Evolutionary conservation across 2,329 filamentous ascomycete genomes (phyloP), one percentile per base, ranked within the genome.

Genomic region (Botrytis aclada): DNA sequence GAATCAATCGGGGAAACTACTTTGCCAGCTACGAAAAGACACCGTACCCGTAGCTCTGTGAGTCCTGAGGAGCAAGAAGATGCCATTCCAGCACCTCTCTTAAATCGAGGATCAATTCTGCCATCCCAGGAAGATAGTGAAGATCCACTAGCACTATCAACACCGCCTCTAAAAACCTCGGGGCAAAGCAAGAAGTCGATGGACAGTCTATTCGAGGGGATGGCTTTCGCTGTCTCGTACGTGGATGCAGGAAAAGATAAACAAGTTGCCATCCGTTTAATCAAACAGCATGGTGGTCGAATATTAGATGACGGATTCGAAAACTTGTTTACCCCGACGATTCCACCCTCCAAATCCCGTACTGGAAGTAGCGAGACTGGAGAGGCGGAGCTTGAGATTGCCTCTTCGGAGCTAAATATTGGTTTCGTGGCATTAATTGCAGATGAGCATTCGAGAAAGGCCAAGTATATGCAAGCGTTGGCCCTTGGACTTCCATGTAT

Each of bases 391-490:
- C 82, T 96, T 29, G 84, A 81, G 1, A 85, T 97, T 0, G 88
- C 84, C 2, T 76, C 84, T 18, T 81, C 84, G 34, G 87, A 87
- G 34, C 79, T 83, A 51, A 83, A 86, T 2, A 84, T 90, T 1
- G 91, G 93, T 0, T 98, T 99, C 79, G 90, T 93, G 0, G 95
- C 94, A 6, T 84, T 98, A 22, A 93, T 99, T 74, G 92, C 95
- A 0, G 93, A 98, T 79, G 88, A 89, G 7, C 92, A 97, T 81
- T 96, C 93, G 10, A 90, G 95, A 64, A 94, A 94, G 75, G 88
- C 90, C 67, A 99, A 98, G 81, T 98, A 96, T 81, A 93, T 98
- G 86, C 95, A 98, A 83, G 96, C 96, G 0, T 87, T 99, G 3
- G 95, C 96, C 0, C 87, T 99, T 0, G 94, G 93, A 0, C 83